Evolutionary conservation across 768 basidiomycete genomes (phyloP), one percentile per base, ranked within the genome.

Genomic region (Russula abietina): DNA sequence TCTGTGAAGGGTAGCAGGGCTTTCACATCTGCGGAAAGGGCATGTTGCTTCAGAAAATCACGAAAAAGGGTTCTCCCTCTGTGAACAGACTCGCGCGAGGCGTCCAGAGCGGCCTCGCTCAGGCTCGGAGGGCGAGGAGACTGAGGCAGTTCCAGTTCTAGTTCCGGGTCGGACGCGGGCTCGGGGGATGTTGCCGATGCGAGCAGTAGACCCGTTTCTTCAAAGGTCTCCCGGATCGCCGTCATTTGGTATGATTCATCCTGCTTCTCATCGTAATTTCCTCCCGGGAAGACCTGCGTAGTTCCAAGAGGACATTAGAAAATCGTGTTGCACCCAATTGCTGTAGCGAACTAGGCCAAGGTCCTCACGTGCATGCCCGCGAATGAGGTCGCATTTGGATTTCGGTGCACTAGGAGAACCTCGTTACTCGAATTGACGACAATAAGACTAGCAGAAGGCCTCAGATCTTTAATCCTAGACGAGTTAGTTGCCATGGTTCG

Each of bases 161-260:
- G n/a, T n/a, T n/a, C n/a, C n/a, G n/a, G n/a, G n/a, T n/a, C 43
- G 4, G 43, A 16, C 38, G 2, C 43, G 9, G 43, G 6, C 38
- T 39, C 57, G 59, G 49, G 28, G 61, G 55, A 32, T 62, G 53
- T 24, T 62, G 59, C 69, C 14, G 82, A 81, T 12, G 84, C 85
- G 16, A 89, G 71, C 16, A 89, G 71, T 32, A 89, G 71, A 2
- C 88, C 88, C 3, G 87, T 80, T 70, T 91, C 88, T 69, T 91
- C 88, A 61, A 91, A 89, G 0, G 87, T 85, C 73, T 91, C 88
- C 19, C 88, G 79, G 49, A 89, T 84, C 4, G 87, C 88, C 16
- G 87, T 89, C 61, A 85, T 77, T 36, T 72, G 71, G 22, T 86
- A 70, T 11, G 82, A 82, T 7, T 70, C 69, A 67, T 89, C 88